These are phyloP conservation scores for Solanum ossicruentum DNA, from an alignment of 257 asterid genomes.

Conservation along the genomic window DNA sequence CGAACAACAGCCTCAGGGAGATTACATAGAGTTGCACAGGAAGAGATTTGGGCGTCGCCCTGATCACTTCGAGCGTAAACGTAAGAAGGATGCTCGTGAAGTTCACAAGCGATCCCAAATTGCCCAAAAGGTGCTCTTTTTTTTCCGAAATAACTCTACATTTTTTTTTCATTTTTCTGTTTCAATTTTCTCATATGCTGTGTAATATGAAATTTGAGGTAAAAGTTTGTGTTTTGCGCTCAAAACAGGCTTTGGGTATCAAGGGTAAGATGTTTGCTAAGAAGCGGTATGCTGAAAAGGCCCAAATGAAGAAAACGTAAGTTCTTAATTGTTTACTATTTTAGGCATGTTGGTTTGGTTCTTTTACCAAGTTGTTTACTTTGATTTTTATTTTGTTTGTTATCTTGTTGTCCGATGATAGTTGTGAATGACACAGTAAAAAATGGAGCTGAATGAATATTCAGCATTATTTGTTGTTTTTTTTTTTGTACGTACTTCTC, in stretches of 20 bases:
- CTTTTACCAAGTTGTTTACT: background rate
- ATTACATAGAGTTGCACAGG: constrained; percentile 74
- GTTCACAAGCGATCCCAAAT: constrained; percentile 73
- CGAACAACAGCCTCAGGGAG: constrained; percentile 85
- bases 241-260: constrained; percentile 68
- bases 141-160: background rate
- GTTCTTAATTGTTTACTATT: background rate
- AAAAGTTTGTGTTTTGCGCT: background rate
- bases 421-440: background rate
- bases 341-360: background rate
- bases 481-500: background rate
- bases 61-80: constrained; percentile 82
- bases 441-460: background rate
- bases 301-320: constrained; percentile 88
- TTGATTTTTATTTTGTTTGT: background rate
- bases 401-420: background rate
- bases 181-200: background rate
- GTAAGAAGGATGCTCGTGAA: constrained; percentile 96
- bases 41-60: constrained; percentile 86
- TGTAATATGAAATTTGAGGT: background rate
- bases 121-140: constrained; percentile 46
- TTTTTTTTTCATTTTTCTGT: background rate
- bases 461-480: no score
- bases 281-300: constrained; percentile 87
- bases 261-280: constrained; percentile 88